phyloP scores from a whole-genome alignment of 2,329 filamentous ascomycete genomes.

The Colletotrichum sp. region DNA sequence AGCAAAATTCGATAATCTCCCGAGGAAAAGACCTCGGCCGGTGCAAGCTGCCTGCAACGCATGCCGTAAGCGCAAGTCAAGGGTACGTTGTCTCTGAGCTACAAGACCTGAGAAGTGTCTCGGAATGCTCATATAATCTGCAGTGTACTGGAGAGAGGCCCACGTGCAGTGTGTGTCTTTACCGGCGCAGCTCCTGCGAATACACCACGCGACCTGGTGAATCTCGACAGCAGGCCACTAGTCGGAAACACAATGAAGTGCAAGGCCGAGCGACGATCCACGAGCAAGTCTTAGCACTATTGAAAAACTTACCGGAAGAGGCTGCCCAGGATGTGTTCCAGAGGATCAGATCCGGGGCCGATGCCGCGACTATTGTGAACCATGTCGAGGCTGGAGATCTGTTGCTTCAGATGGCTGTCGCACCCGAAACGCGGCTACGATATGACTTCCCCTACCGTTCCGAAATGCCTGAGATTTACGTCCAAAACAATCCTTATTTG shows the following conservation, averaged over 20 bases:
- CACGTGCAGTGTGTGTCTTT: background rate
- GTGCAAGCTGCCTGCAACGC: background rate
- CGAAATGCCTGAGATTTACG: conserved; percentile 26
- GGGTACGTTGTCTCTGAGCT: background rate
- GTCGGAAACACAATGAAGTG: background rate
- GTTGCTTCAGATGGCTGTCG: conserved; percentile 40
- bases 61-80: background rate
- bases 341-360: conserved; percentile 38
- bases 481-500: conserved; percentile 30
- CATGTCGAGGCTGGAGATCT: conserved; percentile 39
- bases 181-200: conserved; percentile 14
- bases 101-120: fast-evolving
- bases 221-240: conserved; percentile 23
- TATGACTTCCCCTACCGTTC: conserved; percentile 43
- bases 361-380: conserved; percentile 33
- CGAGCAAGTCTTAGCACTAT: background rate
- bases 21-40: background rate
- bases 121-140: background rate
- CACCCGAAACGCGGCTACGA: conserved; percentile 40
- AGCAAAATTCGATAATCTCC: background rate
- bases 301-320: background rate
- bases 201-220: conserved; percentile 26
- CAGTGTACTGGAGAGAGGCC: background rate
- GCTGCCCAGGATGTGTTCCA: conserved; percentile 38
- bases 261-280: background rate